Evolutionary conservation across 495 filamentous ascomycete species (phyloP).

Genomic region (Aspergillus ostianus): DNA sequence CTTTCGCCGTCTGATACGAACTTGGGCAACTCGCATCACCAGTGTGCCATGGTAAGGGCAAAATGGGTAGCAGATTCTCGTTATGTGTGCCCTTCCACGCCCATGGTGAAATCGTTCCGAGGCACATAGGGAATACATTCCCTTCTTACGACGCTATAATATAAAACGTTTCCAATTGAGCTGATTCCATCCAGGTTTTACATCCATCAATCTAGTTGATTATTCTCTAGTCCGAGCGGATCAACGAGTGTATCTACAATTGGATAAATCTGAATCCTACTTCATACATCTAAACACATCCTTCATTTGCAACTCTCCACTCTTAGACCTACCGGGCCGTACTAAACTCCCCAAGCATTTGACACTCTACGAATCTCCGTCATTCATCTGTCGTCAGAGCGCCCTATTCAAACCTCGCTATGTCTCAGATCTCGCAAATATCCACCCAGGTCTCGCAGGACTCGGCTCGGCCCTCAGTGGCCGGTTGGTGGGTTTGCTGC

Average conservation of each 20-base stretch:
- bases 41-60: background rate
- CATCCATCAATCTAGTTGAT: background rate
- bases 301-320: background rate
- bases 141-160: background rate
- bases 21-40: background rate
- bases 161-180: background rate
- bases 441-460: background rate
- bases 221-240: background rate
- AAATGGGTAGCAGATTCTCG: background rate
- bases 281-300: background rate
- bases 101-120: background rate
- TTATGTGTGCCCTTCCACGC: background rate
- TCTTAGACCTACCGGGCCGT: background rate
- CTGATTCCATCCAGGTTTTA: background rate
- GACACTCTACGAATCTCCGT: background rate
- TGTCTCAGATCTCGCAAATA: background rate
- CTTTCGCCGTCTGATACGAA: background rate
- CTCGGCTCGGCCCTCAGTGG: constrained; percentile 9
- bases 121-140: background rate
- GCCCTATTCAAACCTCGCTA: background rate
- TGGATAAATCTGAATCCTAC: background rate
- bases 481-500: constrained; percentile 16
- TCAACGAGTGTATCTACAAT: background rate
- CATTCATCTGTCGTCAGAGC: background rate
- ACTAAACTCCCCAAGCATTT: background rate